A percentile compares a stretch with the other conserved stretches of the same genome.
These are phyloP conservation scores for Hanseniaspora mollemarum DNA, from an alignment of 805 yeast genomes.

Conservation along the genomic window DNA sequence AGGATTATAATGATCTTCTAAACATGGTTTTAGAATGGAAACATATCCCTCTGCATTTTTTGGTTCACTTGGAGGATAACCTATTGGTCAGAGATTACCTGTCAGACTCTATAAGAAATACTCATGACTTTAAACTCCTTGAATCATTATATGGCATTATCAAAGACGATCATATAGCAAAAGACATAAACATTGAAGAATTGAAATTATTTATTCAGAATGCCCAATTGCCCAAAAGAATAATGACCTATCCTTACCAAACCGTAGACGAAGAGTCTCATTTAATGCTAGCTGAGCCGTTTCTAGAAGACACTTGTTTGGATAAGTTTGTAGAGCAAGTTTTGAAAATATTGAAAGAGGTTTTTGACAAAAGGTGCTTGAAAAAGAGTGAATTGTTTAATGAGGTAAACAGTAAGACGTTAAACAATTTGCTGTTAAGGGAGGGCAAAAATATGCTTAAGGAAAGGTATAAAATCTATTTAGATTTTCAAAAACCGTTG, in stretches of 20 bases:
- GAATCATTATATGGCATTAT: background rate
- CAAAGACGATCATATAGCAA: background rate
- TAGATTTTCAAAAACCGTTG: constrained; percentile 6
- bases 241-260: constrained; percentile 3
- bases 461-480: background rate
- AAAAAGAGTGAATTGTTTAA: background rate
- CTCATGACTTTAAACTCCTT: background rate
- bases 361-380: background rate
- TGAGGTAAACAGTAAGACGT: background rate
- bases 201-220: background rate
- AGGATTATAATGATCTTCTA: constrained; percentile 12
- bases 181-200: background rate
- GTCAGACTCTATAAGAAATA: constrained; percentile 2
- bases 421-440: background rate
- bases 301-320: background rate
- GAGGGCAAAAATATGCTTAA: background rate
- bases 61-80: constrained; percentile 1
- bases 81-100: background rate
- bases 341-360: background rate
- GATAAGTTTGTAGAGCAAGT: constrained; percentile 1
- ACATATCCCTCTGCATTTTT: background rate
- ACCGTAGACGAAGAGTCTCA: background rate
- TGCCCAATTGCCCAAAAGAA: background rate
- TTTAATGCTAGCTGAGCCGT: constrained; percentile 1
- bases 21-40: background rate